Evolutionary conservation across 768 basidiomycete species (phyloP).

Genomic region (Amyloporia xantha): DNA sequence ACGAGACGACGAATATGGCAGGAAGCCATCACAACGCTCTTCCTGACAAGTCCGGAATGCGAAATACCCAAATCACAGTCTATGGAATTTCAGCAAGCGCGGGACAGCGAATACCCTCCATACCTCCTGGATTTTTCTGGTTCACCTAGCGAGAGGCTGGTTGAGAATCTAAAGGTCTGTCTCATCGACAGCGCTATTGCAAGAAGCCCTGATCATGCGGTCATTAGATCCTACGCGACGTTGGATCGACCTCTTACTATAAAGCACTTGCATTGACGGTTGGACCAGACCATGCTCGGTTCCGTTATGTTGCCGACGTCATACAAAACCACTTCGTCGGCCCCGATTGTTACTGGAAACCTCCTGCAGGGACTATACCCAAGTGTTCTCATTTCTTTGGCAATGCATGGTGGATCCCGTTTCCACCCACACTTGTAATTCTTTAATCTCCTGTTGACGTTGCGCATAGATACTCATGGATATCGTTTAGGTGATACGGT

Average conservation of each 20-base stretch:
- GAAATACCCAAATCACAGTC: slow-evolving; percentile 50
- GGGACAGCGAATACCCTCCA: slow-evolving; percentile 55
- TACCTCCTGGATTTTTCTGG: slow-evolving; percentile 62
- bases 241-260: slow-evolving; percentile 51
- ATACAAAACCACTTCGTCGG: slow-evolving; percentile 58
- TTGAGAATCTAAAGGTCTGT: slow-evolving; percentile 72
- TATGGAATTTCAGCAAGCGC: slow-evolving; percentile 54
- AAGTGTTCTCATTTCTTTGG: slow-evolving; percentile 55
- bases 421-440: slow-evolving; percentile 63
- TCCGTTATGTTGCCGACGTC: slow-evolving; percentile 38
- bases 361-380: slow-evolving; percentile 21
- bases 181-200: not conserved
- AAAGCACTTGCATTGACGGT: slow-evolving; percentile 42
- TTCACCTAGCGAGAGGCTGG: slow-evolving; percentile 62
- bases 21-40: slow-evolving; percentile 60
- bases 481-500: slow-evolving; percentile 49
- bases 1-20: slow-evolving; percentile 72
- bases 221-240: slow-evolving; percentile 67
- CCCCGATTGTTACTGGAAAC: slow-evolving; percentile 69
- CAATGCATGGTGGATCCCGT: slow-evolving; percentile 76
- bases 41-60: slow-evolving; percentile 54
- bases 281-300: slow-evolving; percentile 42
- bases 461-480: not conserved
- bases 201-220: not conserved
- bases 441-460: not conserved